These are phyloP conservation scores for Catenaria anguillulae DNA, from an alignment of 371 early-diverging fungal species.

Conservation along the genomic window DNA sequence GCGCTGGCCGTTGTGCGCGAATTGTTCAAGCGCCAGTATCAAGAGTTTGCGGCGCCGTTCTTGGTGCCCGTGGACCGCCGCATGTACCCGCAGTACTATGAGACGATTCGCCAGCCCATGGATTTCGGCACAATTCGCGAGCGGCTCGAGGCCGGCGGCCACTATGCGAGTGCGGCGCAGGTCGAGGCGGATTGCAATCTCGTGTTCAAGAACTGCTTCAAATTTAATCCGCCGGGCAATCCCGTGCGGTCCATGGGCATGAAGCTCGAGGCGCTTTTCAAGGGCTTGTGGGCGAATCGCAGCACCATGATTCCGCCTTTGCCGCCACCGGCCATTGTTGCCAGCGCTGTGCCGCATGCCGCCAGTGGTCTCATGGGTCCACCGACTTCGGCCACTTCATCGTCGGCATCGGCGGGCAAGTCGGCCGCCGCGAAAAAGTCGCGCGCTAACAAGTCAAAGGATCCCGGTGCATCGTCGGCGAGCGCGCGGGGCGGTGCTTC, in stretches of 20 bases:
- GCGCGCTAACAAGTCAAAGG: not conserved
- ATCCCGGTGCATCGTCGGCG: not conserved
- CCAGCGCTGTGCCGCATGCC: too few relatives aligned
- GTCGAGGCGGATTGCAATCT: slow-evolving; percentile 51
- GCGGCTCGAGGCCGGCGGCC: slow-evolving; percentile 42
- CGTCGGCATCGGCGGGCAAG: too few relatives aligned
- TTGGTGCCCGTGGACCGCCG: slow-evolving; percentile 80
- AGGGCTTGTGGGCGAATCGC: slow-evolving; percentile 21
- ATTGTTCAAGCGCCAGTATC: slow-evolving; percentile 54
- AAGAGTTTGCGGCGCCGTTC: slow-evolving; percentile 61
- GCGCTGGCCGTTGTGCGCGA: slow-evolving; percentile 46
- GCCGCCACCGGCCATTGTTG: too few relatives aligned
- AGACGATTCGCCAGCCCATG: slow-evolving; percentile 52
- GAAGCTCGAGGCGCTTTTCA: slow-evolving; percentile 25
- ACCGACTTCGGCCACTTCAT: too few relatives aligned
- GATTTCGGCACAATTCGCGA: slow-evolving; percentile 43
- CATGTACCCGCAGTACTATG: slow-evolving; percentile 29
- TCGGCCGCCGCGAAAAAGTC: too few relatives aligned
- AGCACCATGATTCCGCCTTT: not conserved
- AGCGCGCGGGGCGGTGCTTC: not conserved
- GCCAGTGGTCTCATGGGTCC: too few relatives aligned
- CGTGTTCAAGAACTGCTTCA: slow-evolving; percentile 38
- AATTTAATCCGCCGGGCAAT: slow-evolving; percentile 32
- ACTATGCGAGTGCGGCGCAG: slow-evolving; percentile 28
- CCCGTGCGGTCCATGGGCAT: slow-evolving; percentile 33